Percentiles rank a stretch among this genome's conserved stretches.
These are phyloP conservation scores for Pisolithus orientalis DNA, from an alignment of 768 basidiomycete genomes.

Conservation along the genomic window DNA sequence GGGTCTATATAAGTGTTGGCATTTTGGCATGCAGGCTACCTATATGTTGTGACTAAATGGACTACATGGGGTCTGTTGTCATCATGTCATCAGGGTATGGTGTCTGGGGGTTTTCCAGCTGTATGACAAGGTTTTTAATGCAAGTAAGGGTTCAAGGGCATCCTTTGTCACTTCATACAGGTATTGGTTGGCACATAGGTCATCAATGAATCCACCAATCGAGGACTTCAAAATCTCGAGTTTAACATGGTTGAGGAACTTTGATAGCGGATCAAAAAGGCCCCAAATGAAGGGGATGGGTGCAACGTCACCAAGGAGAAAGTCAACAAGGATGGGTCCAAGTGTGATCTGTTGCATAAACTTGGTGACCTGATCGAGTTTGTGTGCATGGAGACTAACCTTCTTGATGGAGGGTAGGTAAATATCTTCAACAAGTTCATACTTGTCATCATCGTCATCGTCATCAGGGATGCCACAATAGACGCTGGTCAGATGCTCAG, in stretches of 20 bases:
- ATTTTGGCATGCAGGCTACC: too few relatives aligned
- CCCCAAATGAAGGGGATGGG: too few relatives aligned
- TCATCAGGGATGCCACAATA: not conserved
- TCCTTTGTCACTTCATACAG: not conserved
- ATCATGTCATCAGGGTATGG: not conserved
- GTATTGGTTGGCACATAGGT: not conserved
- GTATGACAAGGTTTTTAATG: conserved; percentile 3
- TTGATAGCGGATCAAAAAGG: too few relatives aligned
- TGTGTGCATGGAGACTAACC: not conserved
- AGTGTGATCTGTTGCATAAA: conserved; percentile 1
- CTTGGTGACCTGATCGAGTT: not conserved
- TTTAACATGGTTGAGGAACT: not conserved
- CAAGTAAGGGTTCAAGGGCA: not conserved
- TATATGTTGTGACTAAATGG: too few relatives aligned
- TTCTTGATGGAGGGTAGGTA: too few relatives aligned
- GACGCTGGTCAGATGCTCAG: not conserved
- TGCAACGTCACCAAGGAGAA: not conserved
- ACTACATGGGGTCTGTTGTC: too few relatives aligned
- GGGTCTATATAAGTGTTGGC: too few relatives aligned
- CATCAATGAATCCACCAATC: not conserved
- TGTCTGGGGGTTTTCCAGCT: conserved; percentile 1
- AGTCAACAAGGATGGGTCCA: not conserved
- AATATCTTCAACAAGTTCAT: not conserved
- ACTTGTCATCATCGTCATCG: not conserved
- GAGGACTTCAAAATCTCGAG: not conserved